A percentile compares a stretch with the other conserved stretches of the same genome.
These are phyloP conservation scores for Aspergillus unguis DNA, from an alignment of 2,329 filamentous ascomycete genomes.

Conservation along the genomic window DNA sequence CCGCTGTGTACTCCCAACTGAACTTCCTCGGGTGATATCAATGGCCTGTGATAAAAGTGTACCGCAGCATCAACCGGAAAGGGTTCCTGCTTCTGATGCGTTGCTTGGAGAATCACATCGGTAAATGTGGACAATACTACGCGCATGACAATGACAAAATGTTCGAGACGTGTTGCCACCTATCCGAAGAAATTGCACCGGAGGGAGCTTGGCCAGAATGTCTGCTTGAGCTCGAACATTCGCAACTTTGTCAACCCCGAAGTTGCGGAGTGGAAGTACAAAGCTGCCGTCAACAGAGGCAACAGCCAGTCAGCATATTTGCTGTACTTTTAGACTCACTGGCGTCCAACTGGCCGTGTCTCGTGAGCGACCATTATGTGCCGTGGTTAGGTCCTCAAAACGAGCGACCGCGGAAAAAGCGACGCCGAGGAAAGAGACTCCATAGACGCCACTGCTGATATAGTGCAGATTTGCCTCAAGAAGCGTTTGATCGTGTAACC, in stretches of 20 bases:
- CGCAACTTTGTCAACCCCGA: neutral
- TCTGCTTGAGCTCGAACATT: conserved; percentile 1
- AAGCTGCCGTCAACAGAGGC: neutral
- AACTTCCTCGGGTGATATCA: neutral
- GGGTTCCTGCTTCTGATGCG: conserved; percentile 4
- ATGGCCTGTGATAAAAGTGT: neutral
- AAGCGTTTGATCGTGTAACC: too few species aligned
- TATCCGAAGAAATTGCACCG: neutral
- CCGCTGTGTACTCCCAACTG: neutral
- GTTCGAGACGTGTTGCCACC: neutral
- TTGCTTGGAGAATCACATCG: neutral
- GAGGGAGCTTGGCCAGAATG: neutral
- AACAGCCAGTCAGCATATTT: neutral
- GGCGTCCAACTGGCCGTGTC: neutral
- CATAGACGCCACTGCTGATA: neutral
- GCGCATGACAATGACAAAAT: neutral
- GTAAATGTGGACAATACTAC: neutral
- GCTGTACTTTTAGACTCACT: neutral
- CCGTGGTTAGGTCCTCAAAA: neutral
- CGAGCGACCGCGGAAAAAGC: neutral
- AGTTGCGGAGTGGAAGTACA: conserved; percentile 3
- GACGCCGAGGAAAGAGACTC: neutral
- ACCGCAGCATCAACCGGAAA: conserved; percentile 1
- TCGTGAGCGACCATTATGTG: neutral
- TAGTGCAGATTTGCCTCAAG: too few species aligned